Evolutionary conservation across 768 basidiomycete genomes (phyloP).

Genomic region (Cystoderma amianthinum): DNA sequence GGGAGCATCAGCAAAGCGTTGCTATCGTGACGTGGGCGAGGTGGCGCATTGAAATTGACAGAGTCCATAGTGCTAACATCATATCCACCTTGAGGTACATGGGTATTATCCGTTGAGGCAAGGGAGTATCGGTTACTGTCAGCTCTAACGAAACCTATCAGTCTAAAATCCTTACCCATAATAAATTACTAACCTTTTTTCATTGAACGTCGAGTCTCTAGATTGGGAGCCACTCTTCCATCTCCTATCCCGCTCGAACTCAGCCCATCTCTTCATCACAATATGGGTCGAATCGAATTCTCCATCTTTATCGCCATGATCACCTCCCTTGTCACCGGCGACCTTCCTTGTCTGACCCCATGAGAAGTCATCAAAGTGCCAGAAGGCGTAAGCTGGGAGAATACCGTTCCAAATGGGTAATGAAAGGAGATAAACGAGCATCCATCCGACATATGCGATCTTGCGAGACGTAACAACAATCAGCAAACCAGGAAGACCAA

Average conservation of each 20-base stretch:
- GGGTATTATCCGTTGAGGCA: slow-evolving; percentile 73
- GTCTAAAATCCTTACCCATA: background rate
- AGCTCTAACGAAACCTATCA: slow-evolving; percentile 12
- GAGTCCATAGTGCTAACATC: slow-evolving; percentile 64
- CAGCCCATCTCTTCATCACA: slow-evolving; percentile 98
- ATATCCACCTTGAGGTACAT: slow-evolving; percentile 43
- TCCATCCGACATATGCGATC: slow-evolving; percentile 94
- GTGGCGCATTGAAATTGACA: slow-evolving; percentile 28
- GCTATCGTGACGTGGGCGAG: slow-evolving; percentile 61
- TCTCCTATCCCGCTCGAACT: slow-evolving; percentile 92
- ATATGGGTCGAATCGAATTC: slow-evolving; percentile 96
- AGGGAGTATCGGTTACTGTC: slow-evolving; percentile 63
- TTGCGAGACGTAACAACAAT: slow-evolving; percentile 96
- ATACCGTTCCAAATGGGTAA: slow-evolving; percentile 97
- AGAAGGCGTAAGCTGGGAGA: slow-evolving; percentile 93
- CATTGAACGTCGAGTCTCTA: slow-evolving; percentile 67
- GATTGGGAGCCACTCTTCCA: slow-evolving; percentile 88
- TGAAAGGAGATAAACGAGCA: slow-evolving; percentile 88
- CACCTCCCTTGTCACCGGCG: slow-evolving; percentile 60
- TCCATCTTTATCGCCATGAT: slow-evolving; percentile 92
- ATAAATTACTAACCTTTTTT: slow-evolving; percentile 58
- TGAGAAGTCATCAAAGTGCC: slow-evolving; percentile 98
- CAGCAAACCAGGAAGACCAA: slow-evolving; percentile 91
- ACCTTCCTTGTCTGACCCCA: slow-evolving; percentile 93
- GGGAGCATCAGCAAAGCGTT: slow-evolving; percentile 68